These are phyloP conservation scores for Orbilia ellipsospora DNA, from an alignment of 2,329 filamentous ascomycete species.

Conservation along the genomic window DNA sequence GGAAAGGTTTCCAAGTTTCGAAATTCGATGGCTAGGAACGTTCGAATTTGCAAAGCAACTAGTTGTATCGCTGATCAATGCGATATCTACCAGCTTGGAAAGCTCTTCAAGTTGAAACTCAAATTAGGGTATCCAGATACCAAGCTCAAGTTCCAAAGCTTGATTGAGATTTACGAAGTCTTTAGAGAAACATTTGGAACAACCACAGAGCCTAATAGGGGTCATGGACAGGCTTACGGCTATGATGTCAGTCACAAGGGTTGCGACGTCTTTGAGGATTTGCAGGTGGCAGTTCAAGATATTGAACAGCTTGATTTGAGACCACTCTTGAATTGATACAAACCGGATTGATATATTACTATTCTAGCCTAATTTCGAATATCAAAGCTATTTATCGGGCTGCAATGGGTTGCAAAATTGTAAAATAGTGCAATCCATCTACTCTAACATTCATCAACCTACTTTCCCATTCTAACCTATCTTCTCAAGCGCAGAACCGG, in stretches of 20 bases:
- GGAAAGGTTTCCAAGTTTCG: constrained; percentile 1
- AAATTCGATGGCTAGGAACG: constrained; percentile 1
- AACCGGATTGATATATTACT: too few species aligned
- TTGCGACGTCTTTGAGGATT: constrained; percentile 23
- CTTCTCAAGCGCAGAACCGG: too few species aligned
- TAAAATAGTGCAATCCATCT: too few species aligned
- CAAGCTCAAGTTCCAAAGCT: background rate
- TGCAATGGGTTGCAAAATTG: too few species aligned
- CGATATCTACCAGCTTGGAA: constrained; percentile 25
- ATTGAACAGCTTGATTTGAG: constrained; percentile 9
- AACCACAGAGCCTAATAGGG: background rate
- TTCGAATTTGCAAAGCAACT: background rate
- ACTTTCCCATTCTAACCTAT: too few species aligned
- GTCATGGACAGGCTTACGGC: background rate
- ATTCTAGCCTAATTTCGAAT: too few species aligned
- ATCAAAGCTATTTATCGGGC: too few species aligned
- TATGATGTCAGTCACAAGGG: background rate
- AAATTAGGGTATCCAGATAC: constrained; percentile 5
- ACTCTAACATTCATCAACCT: too few species aligned
- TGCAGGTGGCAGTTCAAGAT: background rate
- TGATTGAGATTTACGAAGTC: constrained; percentile 5
- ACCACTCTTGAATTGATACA: background rate
- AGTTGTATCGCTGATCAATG: constrained; percentile 7
- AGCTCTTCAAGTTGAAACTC: constrained; percentile 9
- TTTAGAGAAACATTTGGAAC: background rate